phyloP scores from a whole-genome alignment of 371 early-diverging fungal genomes.

The Fennellomyces sp. region DNA sequence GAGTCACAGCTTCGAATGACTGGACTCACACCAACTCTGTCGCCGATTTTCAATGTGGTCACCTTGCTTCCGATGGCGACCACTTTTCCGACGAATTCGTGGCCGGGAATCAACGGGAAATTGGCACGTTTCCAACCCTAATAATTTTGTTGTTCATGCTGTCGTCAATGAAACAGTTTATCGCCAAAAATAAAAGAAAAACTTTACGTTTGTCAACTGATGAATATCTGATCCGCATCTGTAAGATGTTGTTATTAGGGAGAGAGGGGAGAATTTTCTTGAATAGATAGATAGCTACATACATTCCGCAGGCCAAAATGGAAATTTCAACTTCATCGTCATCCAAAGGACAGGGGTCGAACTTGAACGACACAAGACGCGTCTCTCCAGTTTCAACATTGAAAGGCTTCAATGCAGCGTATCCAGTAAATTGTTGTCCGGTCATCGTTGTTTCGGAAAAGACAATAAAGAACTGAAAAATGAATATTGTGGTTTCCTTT shows the following conservation, averaged over 20 bases:
- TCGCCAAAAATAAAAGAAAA: no score
- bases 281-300: no score
- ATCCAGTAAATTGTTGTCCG: conserved; percentile 33
- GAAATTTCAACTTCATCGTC: conserved; percentile 61
- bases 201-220: conserved; percentile 34
- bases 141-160: background rate
- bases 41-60: conserved; percentile 55
- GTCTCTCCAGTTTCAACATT: no score
- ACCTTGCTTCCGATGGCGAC: conserved; percentile 54
- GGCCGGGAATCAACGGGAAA: conserved; percentile 72
- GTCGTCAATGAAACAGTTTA: no score
- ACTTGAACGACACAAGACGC: conserved; percentile 34
- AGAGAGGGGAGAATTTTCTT: background rate
- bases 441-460: background rate
- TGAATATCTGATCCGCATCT: conserved; percentile 58
- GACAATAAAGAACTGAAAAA: background rate
- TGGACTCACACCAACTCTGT: conserved; percentile 76
- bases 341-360: conserved; percentile 41
- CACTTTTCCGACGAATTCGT: conserved; percentile 73
- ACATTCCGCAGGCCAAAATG: conserved; percentile 64
- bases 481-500: no score
- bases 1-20: conserved; percentile 43
- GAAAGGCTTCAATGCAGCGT: conserved; percentile 36
- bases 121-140: conserved; percentile 45
- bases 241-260: background rate